Conservation (phyloP, 306 rosid species). For the Fragaria ananassa region DNA sequence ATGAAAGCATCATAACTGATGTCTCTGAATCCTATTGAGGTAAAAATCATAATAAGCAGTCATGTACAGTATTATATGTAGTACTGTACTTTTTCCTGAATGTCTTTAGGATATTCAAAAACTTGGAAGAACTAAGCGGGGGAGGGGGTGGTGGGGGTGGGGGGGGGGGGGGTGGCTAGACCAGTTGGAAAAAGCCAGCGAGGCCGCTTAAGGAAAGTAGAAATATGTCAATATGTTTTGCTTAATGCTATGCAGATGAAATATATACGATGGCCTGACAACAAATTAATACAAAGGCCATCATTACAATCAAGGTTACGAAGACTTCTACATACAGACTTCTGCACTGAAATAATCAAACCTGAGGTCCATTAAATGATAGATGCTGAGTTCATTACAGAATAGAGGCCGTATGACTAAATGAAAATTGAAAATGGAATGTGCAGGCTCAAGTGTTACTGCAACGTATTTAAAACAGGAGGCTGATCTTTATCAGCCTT, state of each 20-base stretch:
- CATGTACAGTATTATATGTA: not conserved
- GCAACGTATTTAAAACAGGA: not conserved
- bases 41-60: no score
- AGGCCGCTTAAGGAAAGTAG: not conserved
- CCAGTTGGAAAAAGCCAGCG: not conserved
- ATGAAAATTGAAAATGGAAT: not conserved
- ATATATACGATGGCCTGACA: not conserved
- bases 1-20: slow-evolving; percentile 2
- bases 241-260: not conserved
- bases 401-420: not conserved
- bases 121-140: not conserved
- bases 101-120: not conserved
- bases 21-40: not conserved
- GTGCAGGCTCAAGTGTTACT: not conserved
- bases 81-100: not conserved
- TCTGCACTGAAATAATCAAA: not conserved
- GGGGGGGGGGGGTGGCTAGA: not conserved
- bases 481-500: not conserved
- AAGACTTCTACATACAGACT: not conserved
- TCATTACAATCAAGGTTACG: not conserved
- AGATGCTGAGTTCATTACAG: not conserved
- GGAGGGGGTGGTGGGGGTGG: not conserved
- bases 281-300: not conserved
- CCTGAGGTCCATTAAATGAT: not conserved
- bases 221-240: not conserved